Conservation (phyloP, 345 rosid genomes). For the Syzygium grande region DNA sequence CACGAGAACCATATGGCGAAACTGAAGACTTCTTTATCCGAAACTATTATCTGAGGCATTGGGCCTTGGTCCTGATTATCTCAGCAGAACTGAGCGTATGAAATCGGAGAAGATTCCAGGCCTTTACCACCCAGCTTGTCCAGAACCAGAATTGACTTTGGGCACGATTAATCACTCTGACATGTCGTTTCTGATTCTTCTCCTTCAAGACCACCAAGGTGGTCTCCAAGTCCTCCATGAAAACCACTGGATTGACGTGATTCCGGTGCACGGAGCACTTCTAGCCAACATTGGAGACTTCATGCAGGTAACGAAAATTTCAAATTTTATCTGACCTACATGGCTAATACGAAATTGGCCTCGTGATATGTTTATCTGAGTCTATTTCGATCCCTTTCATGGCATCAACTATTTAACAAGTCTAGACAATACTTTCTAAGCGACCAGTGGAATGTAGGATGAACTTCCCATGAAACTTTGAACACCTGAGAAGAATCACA, state of each 20-base stretch:
- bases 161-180: conserved; percentile 42
- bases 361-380: background rate
- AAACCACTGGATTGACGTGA: conserved; percentile 37
- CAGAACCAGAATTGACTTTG: conserved; percentile 34
- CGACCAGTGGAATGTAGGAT: background rate
- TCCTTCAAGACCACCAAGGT: conserved; percentile 31
- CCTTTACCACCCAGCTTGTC: conserved; percentile 43
- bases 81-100: too few relatives aligned
- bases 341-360: too few relatives aligned
- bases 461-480: background rate
- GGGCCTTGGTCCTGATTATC: too few relatives aligned
- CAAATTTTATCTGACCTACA: conserved; percentile 12
- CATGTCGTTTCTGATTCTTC: conserved; percentile 34
- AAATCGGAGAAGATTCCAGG: conserved; percentile 29
- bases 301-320: conserved; percentile 24
- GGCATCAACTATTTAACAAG: background rate
- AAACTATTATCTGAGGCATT: too few relatives aligned
- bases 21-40: too few relatives aligned
- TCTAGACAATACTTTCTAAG: background rate
- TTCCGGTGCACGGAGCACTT: conserved; percentile 23
- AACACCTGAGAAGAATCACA: background rate
- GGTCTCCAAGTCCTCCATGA: conserved; percentile 42
- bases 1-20: too few relatives aligned
- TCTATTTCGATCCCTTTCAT: background rate
- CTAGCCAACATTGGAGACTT: conserved; percentile 41